Conservation (phyloP, 768 basidiomycete genomes). For the Mycena leptocephala region DNA sequence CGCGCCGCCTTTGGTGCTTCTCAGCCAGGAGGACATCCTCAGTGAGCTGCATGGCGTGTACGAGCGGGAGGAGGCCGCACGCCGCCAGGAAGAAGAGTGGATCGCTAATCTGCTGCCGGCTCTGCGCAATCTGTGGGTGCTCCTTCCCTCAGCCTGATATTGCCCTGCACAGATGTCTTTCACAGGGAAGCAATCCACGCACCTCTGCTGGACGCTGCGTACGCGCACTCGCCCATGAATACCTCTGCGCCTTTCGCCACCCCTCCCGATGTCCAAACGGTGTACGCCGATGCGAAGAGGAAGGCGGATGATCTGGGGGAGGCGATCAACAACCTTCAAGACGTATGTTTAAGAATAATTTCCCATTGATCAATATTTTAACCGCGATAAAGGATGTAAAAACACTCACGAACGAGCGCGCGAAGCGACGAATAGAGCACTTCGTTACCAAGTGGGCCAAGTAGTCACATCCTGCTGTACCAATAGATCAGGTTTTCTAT, state of each 20-base stretch:
- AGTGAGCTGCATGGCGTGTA: conserved; percentile 34
- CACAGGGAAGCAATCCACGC: conserved; percentile 35
- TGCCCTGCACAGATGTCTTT: background rate
- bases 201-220: conserved; percentile 37
- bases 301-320: conserved; percentile 36
- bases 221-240: conserved; percentile 45
- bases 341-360: conserved; percentile 31
- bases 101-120: conserved; percentile 26
- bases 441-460: conserved; percentile 30
- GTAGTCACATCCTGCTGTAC: background rate
- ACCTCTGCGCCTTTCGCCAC: conserved; percentile 45
- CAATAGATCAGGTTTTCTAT: too few species aligned
- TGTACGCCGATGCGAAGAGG: conserved; percentile 38
- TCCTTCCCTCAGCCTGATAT: background rate
- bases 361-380: background rate
- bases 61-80: conserved; percentile 17
- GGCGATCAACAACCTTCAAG: conserved; percentile 39
- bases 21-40: conserved; percentile 42
- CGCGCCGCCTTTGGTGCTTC: conserved; percentile 42
- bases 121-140: conserved; percentile 39
- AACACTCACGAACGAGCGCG: conserved; percentile 20
- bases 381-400: conserved; percentile 19
- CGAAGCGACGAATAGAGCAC: conserved; percentile 18
- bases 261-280: conserved; percentile 23
- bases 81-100: conserved; percentile 36